phyloP scores from a whole-genome alignment of 345 rosid species.

The Psidium friedrichsthalianum region DNA sequence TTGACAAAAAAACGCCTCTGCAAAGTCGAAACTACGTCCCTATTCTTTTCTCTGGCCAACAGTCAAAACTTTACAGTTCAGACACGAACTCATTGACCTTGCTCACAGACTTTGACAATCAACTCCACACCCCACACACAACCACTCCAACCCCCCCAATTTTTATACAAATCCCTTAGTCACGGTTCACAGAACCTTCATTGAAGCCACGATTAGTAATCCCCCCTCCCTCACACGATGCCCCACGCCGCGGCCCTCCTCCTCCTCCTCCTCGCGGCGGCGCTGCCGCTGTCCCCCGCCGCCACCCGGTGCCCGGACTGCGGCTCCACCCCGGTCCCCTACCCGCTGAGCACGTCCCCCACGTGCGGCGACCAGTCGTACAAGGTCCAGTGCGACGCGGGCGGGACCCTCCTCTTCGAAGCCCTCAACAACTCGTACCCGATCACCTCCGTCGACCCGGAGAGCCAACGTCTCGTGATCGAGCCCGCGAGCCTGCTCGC shows the following conservation, averaged over 20 bases:
- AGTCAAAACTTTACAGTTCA: not conserved
- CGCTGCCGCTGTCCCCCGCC: slow-evolving; percentile 3
- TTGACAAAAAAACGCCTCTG: not conserved
- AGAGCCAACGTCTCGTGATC: slow-evolving; percentile 21
- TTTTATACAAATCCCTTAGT: not conserved
- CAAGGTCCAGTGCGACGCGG: slow-evolving; percentile 23
- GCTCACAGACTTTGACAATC: not conserved
- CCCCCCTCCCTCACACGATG: not conserved
- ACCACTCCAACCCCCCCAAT: not conserved
- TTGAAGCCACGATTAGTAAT: not conserved
- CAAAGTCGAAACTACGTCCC: not conserved
- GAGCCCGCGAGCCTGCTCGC: slow-evolving; percentile 14
- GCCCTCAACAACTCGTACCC: slow-evolving; percentile 29
- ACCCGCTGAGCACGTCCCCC: slow-evolving; percentile 35
- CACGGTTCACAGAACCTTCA: not conserved
- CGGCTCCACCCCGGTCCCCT: slow-evolving; percentile 30
- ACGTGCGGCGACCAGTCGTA: slow-evolving; percentile 38
- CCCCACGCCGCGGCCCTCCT: not conserved
- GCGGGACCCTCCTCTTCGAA: slow-evolving; percentile 16
- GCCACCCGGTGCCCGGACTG: slow-evolving; percentile 32
- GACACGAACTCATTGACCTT: not conserved
- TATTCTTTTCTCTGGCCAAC: not conserved
- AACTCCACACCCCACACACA: too few species aligned
- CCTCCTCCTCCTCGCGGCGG: slow-evolving; percentile 17
- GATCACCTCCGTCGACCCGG: slow-evolving; percentile 18